These are phyloP conservation scores for Backusella macrospora DNA, from an alignment of 192 early-diverging fungal species.

Conservation along the genomic window DNA sequence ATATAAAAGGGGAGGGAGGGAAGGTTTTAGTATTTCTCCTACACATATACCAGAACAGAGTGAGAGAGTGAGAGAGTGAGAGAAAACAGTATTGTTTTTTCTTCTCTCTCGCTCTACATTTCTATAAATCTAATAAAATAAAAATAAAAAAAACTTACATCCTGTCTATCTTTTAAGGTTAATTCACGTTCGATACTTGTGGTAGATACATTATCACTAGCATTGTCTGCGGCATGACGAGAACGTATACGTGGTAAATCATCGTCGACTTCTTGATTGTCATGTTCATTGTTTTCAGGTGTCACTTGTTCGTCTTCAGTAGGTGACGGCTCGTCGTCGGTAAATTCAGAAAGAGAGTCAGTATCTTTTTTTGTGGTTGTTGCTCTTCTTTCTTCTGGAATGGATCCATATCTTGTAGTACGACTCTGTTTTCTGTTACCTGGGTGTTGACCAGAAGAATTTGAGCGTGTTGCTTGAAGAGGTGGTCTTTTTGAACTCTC, in stretches of 20 bases:
- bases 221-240: neutral
- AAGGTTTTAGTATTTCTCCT: neutral
- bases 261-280: neutral
- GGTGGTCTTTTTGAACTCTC: slow-evolving; percentile 15
- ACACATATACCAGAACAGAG: too few relatives aligned
- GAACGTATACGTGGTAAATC: neutral
- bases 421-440: slow-evolving; percentile 8
- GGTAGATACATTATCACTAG: slow-evolving; percentile 18
- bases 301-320: slow-evolving; percentile 7
- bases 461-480: slow-evolving; percentile 7
- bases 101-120: neutral
- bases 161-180: slow-evolving; percentile 60
- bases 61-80: too few relatives aligned
- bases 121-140: neutral
- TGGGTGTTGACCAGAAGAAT: neutral
- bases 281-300: neutral
- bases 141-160: slow-evolving; percentile 36
- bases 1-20: too few relatives aligned
- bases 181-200: slow-evolving; percentile 46
- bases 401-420: slow-evolving; percentile 19
- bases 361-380: neutral
- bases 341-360: neutral
- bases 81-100: too few relatives aligned
- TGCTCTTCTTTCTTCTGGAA: neutral
- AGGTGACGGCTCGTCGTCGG: neutral